These are phyloP conservation scores for Fonsecaea multimorphosa DNA, from an alignment of 2,329 filamentous ascomycete species.

Conservation along the genomic window DNA sequence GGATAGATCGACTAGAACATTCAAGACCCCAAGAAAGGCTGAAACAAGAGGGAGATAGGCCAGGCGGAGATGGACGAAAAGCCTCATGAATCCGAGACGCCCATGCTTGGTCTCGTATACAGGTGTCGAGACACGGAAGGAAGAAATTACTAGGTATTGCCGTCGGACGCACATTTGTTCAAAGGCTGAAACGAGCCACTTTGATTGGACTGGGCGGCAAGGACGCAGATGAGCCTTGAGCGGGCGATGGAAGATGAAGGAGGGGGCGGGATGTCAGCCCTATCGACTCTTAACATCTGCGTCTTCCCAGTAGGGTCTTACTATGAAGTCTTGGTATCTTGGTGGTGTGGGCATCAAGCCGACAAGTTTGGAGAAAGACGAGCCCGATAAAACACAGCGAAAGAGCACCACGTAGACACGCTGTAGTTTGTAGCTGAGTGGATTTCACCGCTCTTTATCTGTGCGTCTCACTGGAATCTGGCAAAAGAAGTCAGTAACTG, in stretches of 20 bases:
- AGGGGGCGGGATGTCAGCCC: constrained; percentile 23
- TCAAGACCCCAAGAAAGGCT: background rate
- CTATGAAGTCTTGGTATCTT: background rate
- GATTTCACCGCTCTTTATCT: constrained; percentile 18
- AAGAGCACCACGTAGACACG: background rate
- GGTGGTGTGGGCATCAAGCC: background rate
- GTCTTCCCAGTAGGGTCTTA: background rate
- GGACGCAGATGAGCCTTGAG: background rate
- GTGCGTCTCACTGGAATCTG: background rate
- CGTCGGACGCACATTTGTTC: constrained; percentile 27
- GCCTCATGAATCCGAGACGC: background rate
- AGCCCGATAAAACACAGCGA: background rate
- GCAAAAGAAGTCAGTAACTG: background rate
- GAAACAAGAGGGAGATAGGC: constrained; percentile 6
- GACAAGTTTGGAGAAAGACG: background rate
- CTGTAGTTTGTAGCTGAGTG: background rate
- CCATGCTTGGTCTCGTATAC: background rate
- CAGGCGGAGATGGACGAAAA: background rate
- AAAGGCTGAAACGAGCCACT: constrained; percentile 16
- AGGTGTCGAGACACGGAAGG: constrained; percentile 9
- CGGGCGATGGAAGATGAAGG: background rate
- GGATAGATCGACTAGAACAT: constrained; percentile 9
- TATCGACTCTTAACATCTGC: constrained; percentile 9
- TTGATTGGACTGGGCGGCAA: constrained; percentile 18
- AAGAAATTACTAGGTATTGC: no score